A percentile compares a stretch with the other conserved stretches of the same genome.
Conservation (phyloP, 768 basidiomycete genomes). For the Xerocomellus chrysenteron region DNA sequence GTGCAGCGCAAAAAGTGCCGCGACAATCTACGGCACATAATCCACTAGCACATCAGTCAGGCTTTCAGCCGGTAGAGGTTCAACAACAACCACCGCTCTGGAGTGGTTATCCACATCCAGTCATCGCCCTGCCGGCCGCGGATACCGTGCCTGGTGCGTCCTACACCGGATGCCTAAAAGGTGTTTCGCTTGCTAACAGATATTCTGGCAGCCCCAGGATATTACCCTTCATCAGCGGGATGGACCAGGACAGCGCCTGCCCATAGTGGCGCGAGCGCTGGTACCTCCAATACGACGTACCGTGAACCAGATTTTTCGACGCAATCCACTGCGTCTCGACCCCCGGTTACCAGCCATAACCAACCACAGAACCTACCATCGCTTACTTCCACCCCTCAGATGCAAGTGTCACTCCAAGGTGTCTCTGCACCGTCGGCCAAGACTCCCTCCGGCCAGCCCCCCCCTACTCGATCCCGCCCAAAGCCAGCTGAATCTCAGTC, state of each 20-base stretch:
- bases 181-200: background rate
- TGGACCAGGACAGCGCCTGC: background rate
- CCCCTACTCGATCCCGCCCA: background rate
- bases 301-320: background rate
- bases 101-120: slow-evolving; percentile 11
- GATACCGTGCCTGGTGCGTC: slow-evolving; percentile 11
- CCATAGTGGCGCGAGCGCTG: background rate
- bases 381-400: background rate
- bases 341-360: background rate
- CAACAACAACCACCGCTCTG: slow-evolving; percentile 11
- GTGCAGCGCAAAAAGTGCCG: slow-evolving; percentile 7
- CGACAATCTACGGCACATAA: slow-evolving; percentile 1
- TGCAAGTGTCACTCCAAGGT: slow-evolving; percentile 3
- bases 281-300: background rate
- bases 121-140: background rate
- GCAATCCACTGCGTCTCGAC: slow-evolving; percentile 1
- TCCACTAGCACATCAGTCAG: background rate
- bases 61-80: slow-evolving; percentile 2
- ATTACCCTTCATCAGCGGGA: slow-evolving; percentile 3
- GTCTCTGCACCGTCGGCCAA: background rate
- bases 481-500: background rate
- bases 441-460: background rate
- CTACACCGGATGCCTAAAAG: background rate
- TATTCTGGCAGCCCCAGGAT: background rate
- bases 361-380: background rate